Percentiles rank a stretch among this genome's conserved stretches.
These are phyloP conservation scores for Diutina siamensis DNA, from an alignment of 1,139 yeast species.

Conservation along the genomic window DNA sequence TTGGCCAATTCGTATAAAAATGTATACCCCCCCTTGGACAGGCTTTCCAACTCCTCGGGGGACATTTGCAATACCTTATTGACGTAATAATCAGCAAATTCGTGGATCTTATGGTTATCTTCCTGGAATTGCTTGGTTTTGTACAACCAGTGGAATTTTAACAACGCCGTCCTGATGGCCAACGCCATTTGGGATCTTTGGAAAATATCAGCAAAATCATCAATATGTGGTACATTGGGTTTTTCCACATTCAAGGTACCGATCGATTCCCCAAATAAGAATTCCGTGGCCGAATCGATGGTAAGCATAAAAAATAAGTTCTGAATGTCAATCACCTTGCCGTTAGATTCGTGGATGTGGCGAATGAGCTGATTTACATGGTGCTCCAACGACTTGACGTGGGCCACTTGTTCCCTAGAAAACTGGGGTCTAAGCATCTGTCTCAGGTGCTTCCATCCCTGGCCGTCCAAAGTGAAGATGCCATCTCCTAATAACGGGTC, in stretches of 20 bases:
- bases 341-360: conserved; percentile 9
- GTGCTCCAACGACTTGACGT: neutral
- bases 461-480: neutral
- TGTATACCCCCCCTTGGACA: conserved; percentile 16
- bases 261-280: conserved; percentile 35
- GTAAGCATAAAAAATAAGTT: conserved; percentile 38
- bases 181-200: conserved; percentile 20
- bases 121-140: conserved; percentile 22
- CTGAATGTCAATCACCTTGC: conserved; percentile 32
- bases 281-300: conserved; percentile 50
- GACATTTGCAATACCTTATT: conserved; percentile 19
- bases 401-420: conserved; percentile 3
- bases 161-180: conserved; percentile 20
- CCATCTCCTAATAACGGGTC: neutral
- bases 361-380: neutral
- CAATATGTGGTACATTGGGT: conserved; percentile 10
- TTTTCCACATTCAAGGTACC: conserved; percentile 14
- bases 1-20: conserved; percentile 21
- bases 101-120: conserved; percentile 19
- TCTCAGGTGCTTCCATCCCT: conserved; percentile 3
- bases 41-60: conserved; percentile 15
- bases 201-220: conserved; percentile 20
- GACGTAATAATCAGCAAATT: conserved; percentile 19
- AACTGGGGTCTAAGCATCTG: conserved; percentile 2
- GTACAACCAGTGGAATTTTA: conserved; percentile 16